Evolutionary conservation across 768 basidiomycete genomes (phyloP), one percentile per base, ranked within the genome.

Genomic region (Tricholoma saponaceum): DNA sequence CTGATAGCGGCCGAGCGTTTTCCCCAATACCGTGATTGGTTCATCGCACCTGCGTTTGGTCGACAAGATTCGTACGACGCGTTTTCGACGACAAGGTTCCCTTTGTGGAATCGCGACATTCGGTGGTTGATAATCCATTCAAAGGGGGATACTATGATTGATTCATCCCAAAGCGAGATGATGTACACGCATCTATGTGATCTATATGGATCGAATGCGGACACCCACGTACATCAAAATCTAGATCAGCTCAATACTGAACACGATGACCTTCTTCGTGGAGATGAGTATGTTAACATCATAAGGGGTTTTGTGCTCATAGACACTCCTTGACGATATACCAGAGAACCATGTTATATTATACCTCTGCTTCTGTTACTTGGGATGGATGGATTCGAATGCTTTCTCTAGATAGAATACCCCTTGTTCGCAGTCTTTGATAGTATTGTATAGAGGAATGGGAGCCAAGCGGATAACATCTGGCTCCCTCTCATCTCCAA

Each of bases 381-480:
- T 52, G 20, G 33, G 30, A 33, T 26, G 47, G 33, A 72, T 53
- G 37, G 55, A 58, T 55, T 74, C 72, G 51, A 90, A 73, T 10
- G 77, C 84, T 55, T 82, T 75, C 52, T 93, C 86, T 23, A 98
- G 67, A 57, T 79, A 81, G 58, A 70, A 70, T 13, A 81, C 91
- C 10, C 87, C 91, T 54, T 78, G 73, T 64, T 89, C 81, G 59
- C 89, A 89, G 63, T 99, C 97, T 62, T 76, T 72, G 63, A 85
- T 77, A 12, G 87, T 87, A 69, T 89, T 97, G 72, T 98, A 99
- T 68, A 98, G 74, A 32, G 95, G 89, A 14, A 80, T 79, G 49
- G 95, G 95, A 60, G 93, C 83, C 46, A 98, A 74, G 9, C 97
- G 83, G 64, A 99, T 95, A 52, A 98, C 92, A 67, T 93, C 89